Evolutionary conservation across 1,139 yeast species (phyloP).

Genomic region (Fermentozyma sake): DNA sequence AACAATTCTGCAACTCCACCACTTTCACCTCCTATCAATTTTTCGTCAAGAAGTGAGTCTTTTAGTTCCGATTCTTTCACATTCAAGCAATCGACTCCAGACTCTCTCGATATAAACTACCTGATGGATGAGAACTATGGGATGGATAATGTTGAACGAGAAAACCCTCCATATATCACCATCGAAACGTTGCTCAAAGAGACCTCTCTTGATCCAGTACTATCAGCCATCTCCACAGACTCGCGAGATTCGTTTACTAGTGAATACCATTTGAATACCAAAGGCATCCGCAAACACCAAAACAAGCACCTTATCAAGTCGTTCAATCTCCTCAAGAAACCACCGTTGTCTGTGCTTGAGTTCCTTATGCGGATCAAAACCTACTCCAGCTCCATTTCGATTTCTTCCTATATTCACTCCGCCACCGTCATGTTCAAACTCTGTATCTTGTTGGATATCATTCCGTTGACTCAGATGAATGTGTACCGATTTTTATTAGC

Average conservation of each 20-base stretch:
- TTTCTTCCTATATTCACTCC: conserved; percentile 38
- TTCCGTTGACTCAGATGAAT: conserved; percentile 30
- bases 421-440: conserved; percentile 37
- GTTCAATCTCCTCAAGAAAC: conserved; percentile 34
- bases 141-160: conserved; percentile 7
- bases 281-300: conserved; percentile 12
- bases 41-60: too few relatives aligned
- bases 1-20: too few relatives aligned
- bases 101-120: conserved; percentile 5
- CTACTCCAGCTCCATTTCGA: conserved; percentile 40
- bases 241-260: conserved; percentile 8
- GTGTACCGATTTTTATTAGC: conserved; percentile 39
- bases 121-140: too few relatives aligned
- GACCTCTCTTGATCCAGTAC: conserved; percentile 12
- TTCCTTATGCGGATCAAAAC: conserved; percentile 37
- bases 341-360: conserved; percentile 32
- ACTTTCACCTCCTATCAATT: too few relatives aligned
- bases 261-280: conserved; percentile 5
- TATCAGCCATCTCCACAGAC: conserved; percentile 14
- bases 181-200: conserved; percentile 20
- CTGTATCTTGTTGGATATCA: conserved; percentile 28
- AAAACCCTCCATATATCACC: conserved; percentile 14
- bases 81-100: conserved; percentile 7
- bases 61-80: too few relatives aligned
- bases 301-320: conserved; percentile 26